Evolutionary conservation across 305 asterid species (phyloP).

Genomic region (Euphrasia arctica): DNA sequence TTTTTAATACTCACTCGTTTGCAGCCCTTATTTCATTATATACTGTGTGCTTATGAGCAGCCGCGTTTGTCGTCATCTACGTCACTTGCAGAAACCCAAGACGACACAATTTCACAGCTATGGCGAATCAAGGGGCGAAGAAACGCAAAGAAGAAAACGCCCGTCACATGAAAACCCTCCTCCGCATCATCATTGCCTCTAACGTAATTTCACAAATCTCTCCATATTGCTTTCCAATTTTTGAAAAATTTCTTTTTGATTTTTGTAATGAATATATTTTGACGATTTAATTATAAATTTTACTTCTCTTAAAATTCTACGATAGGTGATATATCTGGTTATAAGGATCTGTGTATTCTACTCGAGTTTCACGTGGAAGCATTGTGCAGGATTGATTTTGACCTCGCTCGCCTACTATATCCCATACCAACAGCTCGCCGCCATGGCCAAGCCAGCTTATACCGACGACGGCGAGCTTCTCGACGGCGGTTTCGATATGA

Average conservation of each 20-base stretch:
- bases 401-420: conserved; percentile 70
- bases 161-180: conserved; percentile 77
- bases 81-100: background rate
- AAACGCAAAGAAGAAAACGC: conserved; percentile 85
- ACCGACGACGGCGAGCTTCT: conserved; percentile 71
- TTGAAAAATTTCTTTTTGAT: background rate
- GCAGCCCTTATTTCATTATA: too few species aligned
- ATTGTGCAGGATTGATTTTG: conserved; percentile 58
- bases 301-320: background rate
- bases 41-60: too few species aligned
- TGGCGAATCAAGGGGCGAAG: conserved; percentile 99
- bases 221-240: background rate
- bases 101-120: conserved; percentile 36
- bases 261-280: conserved; percentile 7
- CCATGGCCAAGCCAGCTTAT: conserved; percentile 77
- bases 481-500: conserved; percentile 97
- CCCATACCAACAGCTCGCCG: conserved; percentile 77
- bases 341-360: conserved; percentile 70
- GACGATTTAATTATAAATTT: background rate
- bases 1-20: too few species aligned
- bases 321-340: conserved; percentile 19
- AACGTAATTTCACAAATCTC: conserved; percentile 43
- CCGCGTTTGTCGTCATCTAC: too few species aligned
- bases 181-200: conserved; percentile 60
- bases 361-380: conserved; percentile 90